Conservation (phyloP, 805 yeast genomes). For the Candida qinlingensis region DNA sequence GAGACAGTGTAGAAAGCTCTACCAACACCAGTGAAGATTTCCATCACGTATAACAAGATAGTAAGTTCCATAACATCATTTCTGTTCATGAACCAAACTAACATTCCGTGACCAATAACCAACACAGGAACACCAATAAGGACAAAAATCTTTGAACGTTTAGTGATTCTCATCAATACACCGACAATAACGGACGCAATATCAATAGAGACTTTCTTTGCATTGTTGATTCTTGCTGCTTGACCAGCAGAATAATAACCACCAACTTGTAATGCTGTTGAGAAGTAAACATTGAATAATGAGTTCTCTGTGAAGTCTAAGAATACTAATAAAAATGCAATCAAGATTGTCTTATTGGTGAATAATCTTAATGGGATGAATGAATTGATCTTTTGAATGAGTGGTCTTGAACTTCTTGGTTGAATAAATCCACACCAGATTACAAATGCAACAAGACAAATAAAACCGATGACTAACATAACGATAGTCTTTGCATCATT, state of each 20-base stretch:
- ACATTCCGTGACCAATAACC: constrained; percentile 24
- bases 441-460: constrained; percentile 13
- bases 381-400: constrained; percentile 13
- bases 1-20: constrained; percentile 25
- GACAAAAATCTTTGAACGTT: constrained; percentile 23
- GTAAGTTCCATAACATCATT: constrained; percentile 14
- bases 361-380: constrained; percentile 25
- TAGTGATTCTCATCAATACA: constrained; percentile 26
- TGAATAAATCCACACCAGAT: constrained; percentile 18
- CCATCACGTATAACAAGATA: constrained; percentile 14
- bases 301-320: constrained; percentile 24
- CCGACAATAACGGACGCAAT: constrained; percentile 25
- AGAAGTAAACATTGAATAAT: constrained; percentile 23
- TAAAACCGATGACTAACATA: constrained; percentile 26
- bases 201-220: constrained; percentile 26
- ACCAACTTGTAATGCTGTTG: constrained; percentile 27
- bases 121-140: constrained; percentile 21
- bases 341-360: constrained; percentile 15
- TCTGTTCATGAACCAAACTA: constrained; percentile 22
- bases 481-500: constrained; percentile 18
- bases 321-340: constrained; percentile 19
- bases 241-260: constrained; percentile 26
- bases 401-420: background rate
- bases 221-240: constrained; percentile 27
- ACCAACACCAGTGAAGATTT: constrained; percentile 26